Evolutionary conservation across 176 grass and related monocot species (phyloP), one percentile per base, ranked within the genome.

Genomic region (Cenchrus americanus): DNA sequence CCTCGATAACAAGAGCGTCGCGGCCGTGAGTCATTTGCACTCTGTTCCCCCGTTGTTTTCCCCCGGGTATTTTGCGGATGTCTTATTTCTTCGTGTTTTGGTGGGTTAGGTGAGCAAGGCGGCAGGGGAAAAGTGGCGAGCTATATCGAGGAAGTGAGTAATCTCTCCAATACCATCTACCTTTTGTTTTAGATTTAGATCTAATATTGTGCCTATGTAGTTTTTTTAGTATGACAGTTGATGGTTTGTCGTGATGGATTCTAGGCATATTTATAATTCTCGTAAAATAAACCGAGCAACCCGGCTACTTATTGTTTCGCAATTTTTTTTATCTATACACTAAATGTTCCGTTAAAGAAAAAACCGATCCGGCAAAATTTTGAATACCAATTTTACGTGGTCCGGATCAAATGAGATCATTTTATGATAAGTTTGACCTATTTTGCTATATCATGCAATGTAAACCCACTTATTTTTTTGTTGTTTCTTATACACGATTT

Each of bases 31-130:
- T 78, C 19, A 41, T 81, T 72, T 76, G 10, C 65, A n/a, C 47
- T 75, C 15, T 76, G 14, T 18, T 61, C 26, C 65, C 14, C 54
- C 26, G 50, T 19, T 34, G 18, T 66, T 67, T 23, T 26, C 19
- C 12, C 14, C 0, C 11, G 34, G 34, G 34, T 18, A 24, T 32
- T 32, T 22, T 13, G 23, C 64, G 58, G 69, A 47, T 71, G 11
- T 66, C 83, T 86, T 77, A 90, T 71, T 52, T 76, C 40, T 26
- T 55, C 63, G 0, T 84, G 69, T 63, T n/a, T n/a, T 75, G 40
- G 10, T 48, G 59, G 59, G 53, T 88, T 72, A 97, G 94, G 94
- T 97, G 59, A 94, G 94, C 85, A 97, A 94, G 76, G 94, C 94
- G 2, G 94, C 89, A 13, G 92, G 94, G 10, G 89, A 80, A 34